A percentile compares a stretch with the other conserved stretches of the same genome.
phyloP scores from a whole-genome alignment of 352 stramenopile genomes.

The Phytopythium delawarense region DNA sequence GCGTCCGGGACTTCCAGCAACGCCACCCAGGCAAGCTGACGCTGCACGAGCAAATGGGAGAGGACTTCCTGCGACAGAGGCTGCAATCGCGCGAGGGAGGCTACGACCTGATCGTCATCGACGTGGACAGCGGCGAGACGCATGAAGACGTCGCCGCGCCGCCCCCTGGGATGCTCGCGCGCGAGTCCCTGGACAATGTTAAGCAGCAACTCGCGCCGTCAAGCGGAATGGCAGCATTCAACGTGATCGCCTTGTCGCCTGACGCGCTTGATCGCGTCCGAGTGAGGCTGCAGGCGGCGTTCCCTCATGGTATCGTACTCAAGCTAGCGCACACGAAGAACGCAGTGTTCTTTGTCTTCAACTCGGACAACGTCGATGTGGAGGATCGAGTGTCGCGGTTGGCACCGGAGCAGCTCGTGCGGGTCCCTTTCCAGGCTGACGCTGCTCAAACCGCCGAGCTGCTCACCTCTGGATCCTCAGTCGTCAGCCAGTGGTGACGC shows the following conservation, averaged over 20 bases:
- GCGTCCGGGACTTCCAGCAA: conserved; percentile 21
- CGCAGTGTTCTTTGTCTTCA: conserved; percentile 37
- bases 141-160: conserved; percentile 35
- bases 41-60: conserved; percentile 38
- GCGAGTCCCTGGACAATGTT: conserved; percentile 24
- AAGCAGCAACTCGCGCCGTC: conserved; percentile 20
- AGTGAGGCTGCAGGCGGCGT: conserved; percentile 20
- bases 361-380: conserved; percentile 10
- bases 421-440: conserved; percentile 19
- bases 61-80: conserved; percentile 36
- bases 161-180: conserved; percentile 33
- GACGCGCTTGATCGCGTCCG: conserved; percentile 24
- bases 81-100: not conserved
- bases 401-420: conserved; percentile 11
- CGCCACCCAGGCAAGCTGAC: conserved; percentile 16
- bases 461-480: conserved; percentile 1
- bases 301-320: conserved; percentile 18
- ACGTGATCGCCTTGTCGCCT: conserved; percentile 49
- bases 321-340: conserved; percentile 32
- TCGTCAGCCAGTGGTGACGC: not conserved
- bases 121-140: conserved; percentile 55
- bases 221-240: conserved; percentile 41
- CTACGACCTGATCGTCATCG: conserved; percentile 51
- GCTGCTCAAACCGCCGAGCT: conserved; percentile 21
- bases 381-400: conserved; percentile 3